Percentiles rank a stretch among this genome's conserved stretches.
These are phyloP conservation scores for Teratosphaeria destructans DNA, from an alignment of 2,329 filamentous ascomycete species.

Conservation along the genomic window DNA sequence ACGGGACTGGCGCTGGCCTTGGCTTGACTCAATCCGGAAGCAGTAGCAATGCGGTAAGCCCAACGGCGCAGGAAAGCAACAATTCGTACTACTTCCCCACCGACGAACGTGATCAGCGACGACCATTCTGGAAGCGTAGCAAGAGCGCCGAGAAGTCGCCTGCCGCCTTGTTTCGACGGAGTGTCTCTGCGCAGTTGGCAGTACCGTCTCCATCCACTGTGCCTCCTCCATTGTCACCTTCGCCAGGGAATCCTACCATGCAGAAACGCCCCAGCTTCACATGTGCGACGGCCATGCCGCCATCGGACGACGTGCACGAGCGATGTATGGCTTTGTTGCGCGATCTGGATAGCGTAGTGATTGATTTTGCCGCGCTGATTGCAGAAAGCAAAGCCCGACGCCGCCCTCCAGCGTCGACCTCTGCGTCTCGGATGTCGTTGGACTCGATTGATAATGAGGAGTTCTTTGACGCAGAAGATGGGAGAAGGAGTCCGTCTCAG, in stretches of 20 bases:
- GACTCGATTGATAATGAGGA: constrained; percentile 77
- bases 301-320: constrained; percentile 56
- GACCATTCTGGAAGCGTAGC: constrained; percentile 85
- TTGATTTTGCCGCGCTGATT: constrained; percentile 70
- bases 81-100: constrained; percentile 24
- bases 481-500: constrained; percentile 45
- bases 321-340: constrained; percentile 73
- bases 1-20: constrained; percentile 30
- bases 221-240: constrained; percentile 18
- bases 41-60: constrained; percentile 27
- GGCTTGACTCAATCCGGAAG: constrained; percentile 17
- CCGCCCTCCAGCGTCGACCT: constrained; percentile 36
- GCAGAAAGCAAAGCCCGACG: constrained; percentile 70
- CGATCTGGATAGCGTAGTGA: constrained; percentile 74
- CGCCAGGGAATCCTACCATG: constrained; percentile 26
- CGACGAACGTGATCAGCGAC: constrained; percentile 1
- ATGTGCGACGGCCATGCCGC: constrained; percentile 5
- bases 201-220: constrained; percentile 33
- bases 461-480: constrained; percentile 85
- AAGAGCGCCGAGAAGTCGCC: constrained; percentile 42
- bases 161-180: constrained; percentile 36
- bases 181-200: constrained; percentile 43
- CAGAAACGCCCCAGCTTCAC: constrained; percentile 22
- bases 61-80: constrained; percentile 24
- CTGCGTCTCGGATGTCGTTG: constrained; percentile 53